Evolutionary conservation across 148 eudicot species (phyloP), one percentile per base, ranked within the genome.

Genomic region (Silene uniflora): DNA sequence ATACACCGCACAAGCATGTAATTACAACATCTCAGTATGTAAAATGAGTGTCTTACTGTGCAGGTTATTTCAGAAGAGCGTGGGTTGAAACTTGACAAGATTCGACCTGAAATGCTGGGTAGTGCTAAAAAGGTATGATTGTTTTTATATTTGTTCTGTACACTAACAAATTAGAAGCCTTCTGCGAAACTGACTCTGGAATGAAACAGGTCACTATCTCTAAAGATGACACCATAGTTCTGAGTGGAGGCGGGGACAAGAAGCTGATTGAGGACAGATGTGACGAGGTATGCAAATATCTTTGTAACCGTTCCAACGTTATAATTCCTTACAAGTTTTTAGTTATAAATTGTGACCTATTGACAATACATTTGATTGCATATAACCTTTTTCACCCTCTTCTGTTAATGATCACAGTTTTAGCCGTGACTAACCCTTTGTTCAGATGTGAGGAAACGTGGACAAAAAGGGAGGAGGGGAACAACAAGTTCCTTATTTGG

Each of bases 231-330:
- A 91, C 99, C 23, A 64, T 92, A 63, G 83, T 95, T 79, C 81
- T 92, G 70, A 88, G 86, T 77, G 99, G 99, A 27, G 87, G 79
- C 52, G 99, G 99, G 39, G 97, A 92, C 72, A 92, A 91, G 83
- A 91, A 89, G 87, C 80, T 83, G 77, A 88, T 95, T 78, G 97
- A 86, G 78, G 99, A 95, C 81, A 86, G 96, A 78, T 95, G 99
- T 76, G 99, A 90, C 77, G 89, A 93, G 98, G 98, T 93, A 81
- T 73, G 74, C 52, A 52, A 13, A 52, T 52, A 14, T 13, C 54
- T 12, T 12, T 52, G 17, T 49, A 49, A 49, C 55, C 9, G 8
- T 39, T 39, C 32, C 44, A 39, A 39, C 44, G 7, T 39, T 39
- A 6, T 39, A 7, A 39, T 39, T 39, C 9, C 7, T 35, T 3